Evolutionary conservation across 1,139 yeast genomes (phyloP).

Genomic region (Yamadazyma spencermartinsiae): DNA sequence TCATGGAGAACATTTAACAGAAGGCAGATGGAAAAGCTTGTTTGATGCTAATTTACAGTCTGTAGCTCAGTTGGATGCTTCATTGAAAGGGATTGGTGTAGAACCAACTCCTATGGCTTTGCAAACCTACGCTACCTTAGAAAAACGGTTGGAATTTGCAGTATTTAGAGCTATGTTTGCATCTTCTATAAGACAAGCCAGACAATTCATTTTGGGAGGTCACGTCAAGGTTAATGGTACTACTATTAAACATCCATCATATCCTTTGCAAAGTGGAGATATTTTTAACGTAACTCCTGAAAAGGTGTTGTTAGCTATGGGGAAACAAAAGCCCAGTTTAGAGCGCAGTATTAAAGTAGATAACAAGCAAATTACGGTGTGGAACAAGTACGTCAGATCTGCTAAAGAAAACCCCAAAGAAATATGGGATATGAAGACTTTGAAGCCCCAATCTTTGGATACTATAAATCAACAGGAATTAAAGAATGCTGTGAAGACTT

Average conservation of each 20-base stretch:
- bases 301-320: slow-evolving; percentile 82
- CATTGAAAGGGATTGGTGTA: slow-evolving; percentile 59
- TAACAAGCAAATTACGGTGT: slow-evolving; percentile 65
- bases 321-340: slow-evolving; percentile 77
- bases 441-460: slow-evolving; percentile 43
- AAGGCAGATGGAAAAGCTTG: slow-evolving; percentile 64
- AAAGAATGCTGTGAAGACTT: slow-evolving; percentile 23
- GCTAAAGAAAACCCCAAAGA: slow-evolving; percentile 60
- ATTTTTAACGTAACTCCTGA: slow-evolving; percentile 83
- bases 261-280: slow-evolving; percentile 80
- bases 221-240: slow-evolving; percentile 80
- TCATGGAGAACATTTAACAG: slow-evolving; percentile 93
- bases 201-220: slow-evolving; percentile 82
- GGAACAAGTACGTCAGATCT: slow-evolving; percentile 68
- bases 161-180: slow-evolving; percentile 92
- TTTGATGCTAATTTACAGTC: slow-evolving; percentile 78
- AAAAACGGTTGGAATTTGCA: slow-evolving; percentile 87
- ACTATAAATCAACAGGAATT: slow-evolving; percentile 22
- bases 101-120: slow-evolving; percentile 76
- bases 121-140: slow-evolving; percentile 87
- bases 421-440: slow-evolving; percentile 55
- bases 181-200: slow-evolving; percentile 89
- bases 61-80: slow-evolving; percentile 82
- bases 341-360: slow-evolving; percentile 68
- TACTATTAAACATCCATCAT: slow-evolving; percentile 76